Evolutionary conservation across 1,284 basidiomycete species (phyloP).

Genomic region (Trametes polyzona): DNA sequence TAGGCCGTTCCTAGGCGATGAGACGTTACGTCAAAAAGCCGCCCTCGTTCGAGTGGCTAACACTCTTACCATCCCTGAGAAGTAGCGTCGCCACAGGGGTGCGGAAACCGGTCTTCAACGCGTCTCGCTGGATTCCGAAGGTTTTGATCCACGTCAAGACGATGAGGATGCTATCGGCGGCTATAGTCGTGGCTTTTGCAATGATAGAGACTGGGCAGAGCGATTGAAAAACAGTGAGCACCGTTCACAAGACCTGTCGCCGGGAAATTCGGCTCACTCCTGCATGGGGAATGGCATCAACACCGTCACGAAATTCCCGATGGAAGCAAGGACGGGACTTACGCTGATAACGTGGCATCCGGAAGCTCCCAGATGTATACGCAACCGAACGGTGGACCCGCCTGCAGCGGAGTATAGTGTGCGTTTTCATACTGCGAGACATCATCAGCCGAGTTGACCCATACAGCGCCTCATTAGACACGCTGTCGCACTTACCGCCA

Average conservation of each 20-base stretch:
- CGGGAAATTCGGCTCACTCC: too few relatives aligned
- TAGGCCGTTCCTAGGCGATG: conserved; percentile 12
- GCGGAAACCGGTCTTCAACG: neutral
- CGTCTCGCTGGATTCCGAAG: neutral
- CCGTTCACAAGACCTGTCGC: too few relatives aligned
- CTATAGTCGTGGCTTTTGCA: conserved; percentile 7
- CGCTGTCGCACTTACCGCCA: neutral
- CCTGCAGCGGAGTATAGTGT: neutral
- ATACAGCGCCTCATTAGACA: neutral
- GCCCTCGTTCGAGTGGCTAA: too few relatives aligned
- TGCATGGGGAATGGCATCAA: neutral
- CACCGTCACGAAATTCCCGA: neutral
- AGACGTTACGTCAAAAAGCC: too few relatives aligned
- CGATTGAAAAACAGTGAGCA: neutral
- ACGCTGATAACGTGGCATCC: neutral
- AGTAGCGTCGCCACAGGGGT: conserved; percentile 13
- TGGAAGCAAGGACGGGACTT: neutral
- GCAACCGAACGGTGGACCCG: conserved; percentile 2
- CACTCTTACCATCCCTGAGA: conserved; percentile 16
- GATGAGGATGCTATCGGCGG: conserved; percentile 13
- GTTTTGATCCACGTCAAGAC: conserved; percentile 17
- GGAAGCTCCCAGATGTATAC: neutral
- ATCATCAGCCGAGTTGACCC: too few relatives aligned
- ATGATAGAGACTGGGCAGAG: conserved; percentile 3
- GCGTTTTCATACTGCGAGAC: conserved; percentile 2